phyloP scores from a whole-genome alignment of 2,329 filamentous ascomycete genomes.

The Neurospora sp. region DNA sequence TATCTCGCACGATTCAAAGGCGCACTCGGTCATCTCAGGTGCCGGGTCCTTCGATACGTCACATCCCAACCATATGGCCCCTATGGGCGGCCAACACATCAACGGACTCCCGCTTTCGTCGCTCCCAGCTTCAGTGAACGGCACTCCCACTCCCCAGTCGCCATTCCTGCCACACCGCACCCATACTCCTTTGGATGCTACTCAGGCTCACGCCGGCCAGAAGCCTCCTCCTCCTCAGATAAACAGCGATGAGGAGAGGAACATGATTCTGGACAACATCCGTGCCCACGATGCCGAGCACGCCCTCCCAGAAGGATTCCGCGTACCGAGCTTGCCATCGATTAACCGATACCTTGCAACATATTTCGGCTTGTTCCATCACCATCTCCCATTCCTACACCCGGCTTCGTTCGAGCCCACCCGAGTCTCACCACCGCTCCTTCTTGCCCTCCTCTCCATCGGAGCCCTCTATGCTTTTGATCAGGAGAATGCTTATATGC shows the following conservation, averaged over 20 bases:
- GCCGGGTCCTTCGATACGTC: conserved; percentile 60
- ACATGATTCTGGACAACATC: conserved; percentile 78
- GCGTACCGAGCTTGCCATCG: conserved; percentile 68
- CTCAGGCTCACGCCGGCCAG: conserved; percentile 57
- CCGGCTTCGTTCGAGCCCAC: conserved; percentile 82
- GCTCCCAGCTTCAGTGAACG: conserved; percentile 57
- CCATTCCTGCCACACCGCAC: conserved; percentile 61
- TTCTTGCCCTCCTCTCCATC: conserved; percentile 87
- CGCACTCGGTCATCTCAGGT: conserved; percentile 62
- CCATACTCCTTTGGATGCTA: conserved; percentile 57
- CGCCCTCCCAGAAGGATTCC: conserved; percentile 80
- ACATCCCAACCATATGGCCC: conserved; percentile 54
- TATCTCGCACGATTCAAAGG: conserved; percentile 66
- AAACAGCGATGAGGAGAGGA: conserved; percentile 73
- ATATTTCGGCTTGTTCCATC: conserved; percentile 95
- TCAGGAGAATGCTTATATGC: conserved; percentile 91
- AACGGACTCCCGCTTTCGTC: conserved; percentile 59
- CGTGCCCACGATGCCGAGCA: conserved; percentile 70
- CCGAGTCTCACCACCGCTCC: conserved; percentile 67
- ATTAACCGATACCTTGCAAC: conserved; percentile 90
- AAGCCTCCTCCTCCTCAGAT: conserved; percentile 77
- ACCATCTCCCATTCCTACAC: conserved; percentile 91
- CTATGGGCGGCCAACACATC: conserved; percentile 53
- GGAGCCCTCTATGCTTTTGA: conserved; percentile 95
- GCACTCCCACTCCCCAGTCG: conserved; percentile 64